A percentile compares a stretch with the other conserved stretches of the same genome.
These are phyloP conservation scores for Dryas alaskensis DNA, from an alignment of 306 rosid species.

Conservation along the genomic window DNA sequence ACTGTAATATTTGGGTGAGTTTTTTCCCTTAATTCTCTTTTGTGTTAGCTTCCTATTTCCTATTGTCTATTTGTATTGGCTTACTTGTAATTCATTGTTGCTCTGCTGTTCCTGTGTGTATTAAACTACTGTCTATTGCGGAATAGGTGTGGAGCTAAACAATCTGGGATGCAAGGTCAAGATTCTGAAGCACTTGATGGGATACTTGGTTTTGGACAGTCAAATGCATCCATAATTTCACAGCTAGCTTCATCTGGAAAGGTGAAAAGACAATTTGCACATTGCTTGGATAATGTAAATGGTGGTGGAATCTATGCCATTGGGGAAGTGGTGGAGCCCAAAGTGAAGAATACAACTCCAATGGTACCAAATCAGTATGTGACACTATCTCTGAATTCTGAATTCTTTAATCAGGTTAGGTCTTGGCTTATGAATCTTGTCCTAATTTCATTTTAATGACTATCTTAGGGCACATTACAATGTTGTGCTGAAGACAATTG, in stretches of 20 bases:
- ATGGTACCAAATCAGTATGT: slow-evolving; percentile 67
- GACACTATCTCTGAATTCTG: neutral
- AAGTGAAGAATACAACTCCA: slow-evolving; percentile 46
- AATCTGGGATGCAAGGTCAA: slow-evolving; percentile 55
- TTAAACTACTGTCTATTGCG: neutral
- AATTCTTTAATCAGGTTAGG: slow-evolving; percentile 16
- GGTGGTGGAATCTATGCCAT: slow-evolving; percentile 95
- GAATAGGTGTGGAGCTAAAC: slow-evolving; percentile 71
- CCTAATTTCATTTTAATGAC: slow-evolving; percentile 33
- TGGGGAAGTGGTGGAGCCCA: slow-evolving; percentile 82
- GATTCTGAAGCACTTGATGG: slow-evolving; percentile 66
- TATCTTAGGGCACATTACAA: slow-evolving; percentile 84
- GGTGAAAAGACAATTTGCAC: slow-evolving; percentile 76
- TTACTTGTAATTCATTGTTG: neutral
- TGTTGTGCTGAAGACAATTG: slow-evolving; percentile 66
- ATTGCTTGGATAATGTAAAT: slow-evolving; percentile 69
- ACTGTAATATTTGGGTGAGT: slow-evolving; percentile 75
- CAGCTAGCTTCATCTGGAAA: slow-evolving; percentile 82
- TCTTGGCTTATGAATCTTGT: slow-evolving; percentile 32
- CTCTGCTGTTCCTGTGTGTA: neutral
- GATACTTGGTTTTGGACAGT: slow-evolving; percentile 91
- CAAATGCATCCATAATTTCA: slow-evolving; percentile 80
- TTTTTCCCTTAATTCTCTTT: slow-evolving; percentile 10
- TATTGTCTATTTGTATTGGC: neutral
- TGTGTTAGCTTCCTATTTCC: neutral